phyloP scores from a whole-genome alignment of 78 protist genomes.

The Dictyostelium firmibasis region DNA sequence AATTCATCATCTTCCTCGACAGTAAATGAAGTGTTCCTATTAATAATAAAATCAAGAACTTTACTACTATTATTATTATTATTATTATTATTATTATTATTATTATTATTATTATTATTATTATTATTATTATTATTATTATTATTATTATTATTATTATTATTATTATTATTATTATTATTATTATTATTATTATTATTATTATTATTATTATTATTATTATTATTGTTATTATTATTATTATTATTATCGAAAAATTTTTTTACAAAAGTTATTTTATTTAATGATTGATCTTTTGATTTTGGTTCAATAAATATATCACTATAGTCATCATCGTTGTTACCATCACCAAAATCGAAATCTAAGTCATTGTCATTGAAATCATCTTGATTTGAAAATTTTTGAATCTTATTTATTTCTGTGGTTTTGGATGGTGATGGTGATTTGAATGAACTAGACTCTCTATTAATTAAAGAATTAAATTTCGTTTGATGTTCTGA shows the following conservation, averaged over 20 bases:
- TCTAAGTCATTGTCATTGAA: not conserved
- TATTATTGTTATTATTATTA: not conserved
- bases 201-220: not conserved
- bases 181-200: not conserved
- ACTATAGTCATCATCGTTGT: not conserved
- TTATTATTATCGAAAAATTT: not conserved
- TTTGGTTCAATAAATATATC: slow-evolving; percentile 10
- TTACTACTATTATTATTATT: too few relatives aligned
- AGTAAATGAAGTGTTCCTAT: not conserved
- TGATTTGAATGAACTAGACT: not conserved
- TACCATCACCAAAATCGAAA: not conserved
- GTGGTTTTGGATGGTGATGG: not conserved
- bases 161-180: not conserved
- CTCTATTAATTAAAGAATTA: slow-evolving; percentile 33
- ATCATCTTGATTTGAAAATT: not conserved
- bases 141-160: not conserved
- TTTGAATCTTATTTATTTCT: not conserved
- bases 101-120: not conserved
- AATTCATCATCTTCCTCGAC: not conserved
- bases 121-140: not conserved
- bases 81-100: too few relatives aligned
- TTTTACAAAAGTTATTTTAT: not conserved
- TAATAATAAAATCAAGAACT: too few relatives aligned
- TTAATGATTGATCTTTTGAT: not conserved
- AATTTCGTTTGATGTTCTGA: slow-evolving; percentile 4